phyloP scores from a whole-genome alignment of 768 basidiomycete genomes.

The Fomitopsis serialis region DNA sequence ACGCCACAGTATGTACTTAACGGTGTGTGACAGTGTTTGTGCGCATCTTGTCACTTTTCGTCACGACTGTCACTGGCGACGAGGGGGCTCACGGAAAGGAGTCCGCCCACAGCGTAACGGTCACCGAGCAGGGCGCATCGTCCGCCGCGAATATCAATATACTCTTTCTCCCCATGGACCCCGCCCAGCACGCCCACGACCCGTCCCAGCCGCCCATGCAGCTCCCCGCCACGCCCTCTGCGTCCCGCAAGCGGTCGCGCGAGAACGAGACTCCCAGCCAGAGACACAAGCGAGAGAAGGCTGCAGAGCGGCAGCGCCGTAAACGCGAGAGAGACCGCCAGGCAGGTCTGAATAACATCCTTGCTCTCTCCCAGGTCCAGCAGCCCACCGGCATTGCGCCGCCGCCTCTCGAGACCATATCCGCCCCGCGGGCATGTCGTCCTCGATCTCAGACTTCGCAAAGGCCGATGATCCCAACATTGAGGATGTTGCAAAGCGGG shows the following conservation, averaged over 20 bases:
- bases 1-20: conserved; percentile 24
- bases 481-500: conserved; percentile 63
- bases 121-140: conserved; percentile 2
- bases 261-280: conserved; percentile 73
- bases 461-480: conserved; percentile 32
- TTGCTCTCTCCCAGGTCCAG: conserved; percentile 21
- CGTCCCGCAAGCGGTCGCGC: conserved; percentile 50
- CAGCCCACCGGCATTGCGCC: conserved; percentile 7
- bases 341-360: conserved; percentile 24
- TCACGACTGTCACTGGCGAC: conserved; percentile 28
- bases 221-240: conserved; percentile 15
- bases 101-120: conserved; percentile 11
- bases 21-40: conserved; percentile 20
- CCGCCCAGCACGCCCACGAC: conserved; percentile 10
- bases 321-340: conserved; percentile 71
- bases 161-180: conserved; percentile 18
- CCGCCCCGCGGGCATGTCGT: conserved; percentile 8
- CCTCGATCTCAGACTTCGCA: conserved; percentile 9
- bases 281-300: conserved; percentile 77
- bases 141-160: conserved; percentile 7
- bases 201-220: conserved; percentile 6
- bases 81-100: conserved; percentile 10
- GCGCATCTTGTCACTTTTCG: conserved; percentile 23
- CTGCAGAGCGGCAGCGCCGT: conserved; percentile 77
- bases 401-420: conserved; percentile 5